A percentile compares a stretch with the other conserved stretches of the same genome.
phyloP scores from a whole-genome alignment of 768 basidiomycete species.

The Lentinula sp. region DNA sequence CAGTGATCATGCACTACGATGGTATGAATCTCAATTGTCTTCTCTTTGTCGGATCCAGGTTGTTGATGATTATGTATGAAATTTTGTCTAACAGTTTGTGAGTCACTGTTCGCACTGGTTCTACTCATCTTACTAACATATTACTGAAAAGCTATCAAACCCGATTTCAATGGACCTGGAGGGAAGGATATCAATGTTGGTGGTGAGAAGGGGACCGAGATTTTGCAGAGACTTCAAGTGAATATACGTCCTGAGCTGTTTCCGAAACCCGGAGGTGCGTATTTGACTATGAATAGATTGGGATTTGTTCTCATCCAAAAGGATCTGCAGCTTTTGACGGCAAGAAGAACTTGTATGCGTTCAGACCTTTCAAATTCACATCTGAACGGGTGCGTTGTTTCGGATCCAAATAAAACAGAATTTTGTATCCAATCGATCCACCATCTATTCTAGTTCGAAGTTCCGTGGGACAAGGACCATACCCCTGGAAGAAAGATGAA shows the following conservation, averaged over 20 bases:
- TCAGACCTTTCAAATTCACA: conserved; percentile 13
- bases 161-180: conserved; percentile 10
- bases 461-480: conserved; percentile 3
- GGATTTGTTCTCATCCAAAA: neutral
- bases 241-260: conserved; percentile 18
- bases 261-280: conserved; percentile 19
- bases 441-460: neutral
- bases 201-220: conserved; percentile 20
- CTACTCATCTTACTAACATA: neutral
- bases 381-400: conserved; percentile 13
- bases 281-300: neutral
- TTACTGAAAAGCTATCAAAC: conserved; percentile 9
- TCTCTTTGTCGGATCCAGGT: neutral
- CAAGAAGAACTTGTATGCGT: conserved; percentile 26
- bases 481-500: neutral
- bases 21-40: conserved; percentile 9
- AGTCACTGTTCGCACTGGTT: neutral
- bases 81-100: neutral
- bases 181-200: conserved; percentile 19
- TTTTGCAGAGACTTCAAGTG: conserved; percentile 23
- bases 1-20: conserved; percentile 19
- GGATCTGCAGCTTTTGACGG: conserved; percentile 24
- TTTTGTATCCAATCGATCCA: neutral
- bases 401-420: neutral
- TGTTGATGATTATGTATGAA: neutral